Evolutionary conservation across 768 basidiomycete genomes (phyloP), one percentile per base, ranked within the genome.

Genomic region (Dentipellis fragilis): DNA sequence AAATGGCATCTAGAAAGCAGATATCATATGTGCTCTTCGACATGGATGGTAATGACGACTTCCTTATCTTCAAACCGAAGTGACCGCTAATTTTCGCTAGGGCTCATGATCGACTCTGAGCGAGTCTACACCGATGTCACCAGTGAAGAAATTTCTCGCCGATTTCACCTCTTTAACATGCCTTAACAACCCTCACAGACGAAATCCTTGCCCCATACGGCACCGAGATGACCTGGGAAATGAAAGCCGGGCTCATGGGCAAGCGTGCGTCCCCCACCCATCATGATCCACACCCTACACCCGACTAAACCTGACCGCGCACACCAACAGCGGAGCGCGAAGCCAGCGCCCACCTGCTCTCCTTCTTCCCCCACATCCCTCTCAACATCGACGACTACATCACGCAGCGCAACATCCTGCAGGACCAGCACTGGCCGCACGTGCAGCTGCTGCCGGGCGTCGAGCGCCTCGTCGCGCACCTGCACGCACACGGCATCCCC

Each of bases 181-280:
- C 54, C 19, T 17, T 57, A 60, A 19, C 54, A 51, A 35, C 56
- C 49, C 49, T 51, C 54, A 52, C 62, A 87, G 89, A 92, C 71
- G 75, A 80, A 23, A 84, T 91, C 51, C 79, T 94, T 17, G 80
- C 74, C 16, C 75, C 73, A 10, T 84, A 85, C 63, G 89, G 87
- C 23, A 83, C 81, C 58, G 70, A 79, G 59, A 88, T 93, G 85
- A 87, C 87, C 3, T 91, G 89, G 89, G 84, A 88, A 55, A 89
- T 92, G 56, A 91, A 92, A 65, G 83, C 87, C n/a, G 87, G 85
- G 0, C 79, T 87, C 56, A 93, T 92, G 90, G 90, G 90, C 54
- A 88, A 86, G 74, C 80, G 89, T 89, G 49, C 54, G 75, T 67
- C 35, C 4, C 34, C 6, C n/a, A n/a, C n/a, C n/a, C n/a, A n/a